Base-by-base conservation (phyloP, 2,329 filamentous ascomycete species). In the Rhynchosporium agropyri region DNA sequence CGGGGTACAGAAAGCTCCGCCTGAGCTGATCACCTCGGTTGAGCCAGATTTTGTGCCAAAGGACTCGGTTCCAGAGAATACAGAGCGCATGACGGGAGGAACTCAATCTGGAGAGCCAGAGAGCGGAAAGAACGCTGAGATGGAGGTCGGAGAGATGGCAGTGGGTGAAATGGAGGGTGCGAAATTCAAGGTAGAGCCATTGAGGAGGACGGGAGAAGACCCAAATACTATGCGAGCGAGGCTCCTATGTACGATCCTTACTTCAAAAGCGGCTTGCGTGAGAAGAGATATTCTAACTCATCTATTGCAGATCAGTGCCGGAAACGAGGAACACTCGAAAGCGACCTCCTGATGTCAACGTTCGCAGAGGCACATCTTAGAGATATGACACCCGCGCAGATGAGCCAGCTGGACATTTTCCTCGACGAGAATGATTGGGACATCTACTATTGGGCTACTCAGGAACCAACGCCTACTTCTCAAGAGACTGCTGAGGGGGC, bases 361-460 rank as follows among this genome's bases (percentile, higher is more conserved):
- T 99, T 99, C 76, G 95, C 95, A 68, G 86, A 94, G 69, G 80
- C 82, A 60, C 83, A 96, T 77, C 87, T 99, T 28, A 80, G 82
- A 49, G 80, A 79, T 65, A 96, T 99, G 91, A 85, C 84, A 1
- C 77, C 80, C 5, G 77, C 81, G 57, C 90, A 96, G 74, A 87
- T 98, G 70, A 78, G 84, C 71, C 86, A 96, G 77, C 98, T 95
- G 80, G 94, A 98, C 76, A 80, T 84, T 33, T 96, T 99, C 81
- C 87, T 99, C 62, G 95, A 99, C 77, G 95, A 99, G 79, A 99
- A 99, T 78, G 95, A 99, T 80, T 99, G 95, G 95, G 95, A 99
- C 76, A 97, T 99, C 66, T 99, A 99, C 83, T 99, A 99, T 83
- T 99, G 95, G 95, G 92, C 91, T 3, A 99, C 95, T 15, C 95